phyloP scores from a whole-genome alignment of 2,329 filamentous ascomycete genomes.

The Coniosporium tulheliwenetii region DNA sequence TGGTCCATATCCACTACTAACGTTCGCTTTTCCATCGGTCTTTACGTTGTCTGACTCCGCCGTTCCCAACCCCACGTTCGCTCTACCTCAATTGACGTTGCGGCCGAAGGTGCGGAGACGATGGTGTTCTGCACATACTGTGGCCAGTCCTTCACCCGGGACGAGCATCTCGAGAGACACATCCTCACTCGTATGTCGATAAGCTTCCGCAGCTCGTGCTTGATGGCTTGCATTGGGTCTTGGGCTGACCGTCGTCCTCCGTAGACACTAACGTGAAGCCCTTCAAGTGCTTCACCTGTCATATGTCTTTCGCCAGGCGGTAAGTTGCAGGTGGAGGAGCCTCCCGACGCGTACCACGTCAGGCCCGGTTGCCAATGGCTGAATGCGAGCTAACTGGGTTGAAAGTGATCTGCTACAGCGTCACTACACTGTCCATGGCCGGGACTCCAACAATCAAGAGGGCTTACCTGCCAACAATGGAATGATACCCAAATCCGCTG shows the following conservation, averaged over 20 bases:
- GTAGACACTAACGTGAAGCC: constrained; percentile 39
- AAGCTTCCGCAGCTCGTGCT: constrained; percentile 1
- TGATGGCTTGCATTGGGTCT: background rate
- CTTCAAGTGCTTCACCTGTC: constrained; percentile 38
- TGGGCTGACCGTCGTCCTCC: constrained; percentile 4
- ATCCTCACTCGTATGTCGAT: constrained; percentile 32
- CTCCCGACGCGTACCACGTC: no score
- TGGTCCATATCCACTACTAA: background rate
- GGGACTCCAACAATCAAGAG: constrained; percentile 33
- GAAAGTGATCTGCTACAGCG: constrained; percentile 34
- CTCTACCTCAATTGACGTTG: background rate
- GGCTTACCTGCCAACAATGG: constrained; percentile 29
- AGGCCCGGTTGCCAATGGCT: no score
- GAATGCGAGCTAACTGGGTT: background rate
- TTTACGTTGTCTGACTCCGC: background rate
- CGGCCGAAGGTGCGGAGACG: background rate
- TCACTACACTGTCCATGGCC: constrained; percentile 36
- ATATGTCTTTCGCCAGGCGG: constrained; percentile 38
- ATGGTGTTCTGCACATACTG: constrained; percentile 40
- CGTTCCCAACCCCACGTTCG: background rate
- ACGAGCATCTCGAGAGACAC: constrained; percentile 36
- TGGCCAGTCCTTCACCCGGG: constrained; percentile 35
- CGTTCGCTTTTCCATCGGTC: background rate
- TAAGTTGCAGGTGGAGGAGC: constrained; percentile 12
- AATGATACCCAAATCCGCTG: constrained; percentile 36